A percentile compares a stretch with the other conserved stretches of the same genome.
Evolutionary conservation across 1,284 basidiomycete species (phyloP).

Genomic region (Pseudozyma thailandica): DNA sequence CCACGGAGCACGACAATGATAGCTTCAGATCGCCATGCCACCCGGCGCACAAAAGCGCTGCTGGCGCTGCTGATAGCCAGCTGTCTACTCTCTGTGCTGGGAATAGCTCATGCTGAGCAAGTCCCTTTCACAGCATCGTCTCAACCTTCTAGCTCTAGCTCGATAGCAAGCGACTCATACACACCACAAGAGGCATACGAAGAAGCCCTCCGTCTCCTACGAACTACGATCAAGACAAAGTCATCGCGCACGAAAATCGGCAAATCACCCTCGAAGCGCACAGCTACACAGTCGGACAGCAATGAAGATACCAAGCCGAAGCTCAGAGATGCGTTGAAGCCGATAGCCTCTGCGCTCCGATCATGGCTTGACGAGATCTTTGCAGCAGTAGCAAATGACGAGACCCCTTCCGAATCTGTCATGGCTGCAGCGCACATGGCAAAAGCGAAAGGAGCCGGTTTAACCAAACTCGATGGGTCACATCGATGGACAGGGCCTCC

Average conservation of each 20-base stretch:
- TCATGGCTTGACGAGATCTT: conserved; percentile 13
- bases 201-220: conserved; percentile 42
- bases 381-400: conserved; percentile 9
- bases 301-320: conserved; percentile 1
- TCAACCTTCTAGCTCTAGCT: conserved; percentile 3
- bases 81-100: conserved; percentile 23
- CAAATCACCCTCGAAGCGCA: conserved; percentile 1
- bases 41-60: conserved; percentile 16
- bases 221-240: conserved; percentile 41
- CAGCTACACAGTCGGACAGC: conserved; percentile 3
- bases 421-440: conserved; percentile 3
- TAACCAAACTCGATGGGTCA: conserved; percentile 14
- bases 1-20: conserved; percentile 5
- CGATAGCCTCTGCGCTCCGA: conserved; percentile 5
- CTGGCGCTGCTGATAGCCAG: conserved; percentile 19
- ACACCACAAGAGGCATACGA: conserved; percentile 49
- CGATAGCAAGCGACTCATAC: neutral
- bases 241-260: conserved; percentile 8
- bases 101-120: conserved; percentile 20
- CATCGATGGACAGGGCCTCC: conserved; percentile 43
- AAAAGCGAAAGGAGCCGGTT: conserved; percentile 6
- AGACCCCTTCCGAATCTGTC: conserved; percentile 3
- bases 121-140: conserved; percentile 5
- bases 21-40: conserved; percentile 10
- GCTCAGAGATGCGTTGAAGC: neutral